phyloP scores from a whole-genome alignment of 192 early-diverging fungal genomes.

The Phycomyces nitens region DNA sequence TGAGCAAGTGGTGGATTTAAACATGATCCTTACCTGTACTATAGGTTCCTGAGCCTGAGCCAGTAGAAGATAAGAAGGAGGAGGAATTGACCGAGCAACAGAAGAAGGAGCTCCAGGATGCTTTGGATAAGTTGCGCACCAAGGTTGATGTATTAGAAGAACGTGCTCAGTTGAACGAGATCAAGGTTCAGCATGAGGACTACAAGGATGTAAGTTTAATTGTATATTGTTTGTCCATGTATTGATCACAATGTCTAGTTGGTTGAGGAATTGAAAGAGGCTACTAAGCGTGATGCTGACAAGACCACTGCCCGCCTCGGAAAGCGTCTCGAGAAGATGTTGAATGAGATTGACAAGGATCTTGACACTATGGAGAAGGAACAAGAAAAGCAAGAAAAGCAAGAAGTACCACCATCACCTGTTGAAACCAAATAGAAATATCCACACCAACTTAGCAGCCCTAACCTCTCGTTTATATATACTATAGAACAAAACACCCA shows the following conservation, averaged over 20 bases:
- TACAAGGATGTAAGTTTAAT: slow-evolving; percentile 52
- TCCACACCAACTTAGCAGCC: too few relatives aligned
- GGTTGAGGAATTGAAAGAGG: slow-evolving; percentile 53
- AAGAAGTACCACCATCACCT: too few relatives aligned
- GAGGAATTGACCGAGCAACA: slow-evolving; percentile 56
- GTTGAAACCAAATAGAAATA: too few relatives aligned
- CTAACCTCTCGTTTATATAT: too few relatives aligned
- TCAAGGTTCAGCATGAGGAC: slow-evolving; percentile 59
- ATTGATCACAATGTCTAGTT: slow-evolving; percentile 29
- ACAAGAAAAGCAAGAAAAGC: slow-evolving; percentile 7
- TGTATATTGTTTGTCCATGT: neutral
- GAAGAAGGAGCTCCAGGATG: slow-evolving; percentile 53
- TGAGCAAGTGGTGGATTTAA: too few relatives aligned
- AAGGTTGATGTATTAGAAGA: slow-evolving; percentile 59
- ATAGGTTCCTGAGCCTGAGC: slow-evolving; percentile 1
- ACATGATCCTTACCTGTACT: too few relatives aligned
- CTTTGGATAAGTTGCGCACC: slow-evolving; percentile 51
- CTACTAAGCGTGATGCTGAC: slow-evolving; percentile 46
- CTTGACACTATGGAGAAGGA: slow-evolving; percentile 41
- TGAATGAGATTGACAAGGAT: slow-evolving; percentile 69
- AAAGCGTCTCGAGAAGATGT: slow-evolving; percentile 76
- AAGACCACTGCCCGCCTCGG: slow-evolving; percentile 59
- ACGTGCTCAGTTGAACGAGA: slow-evolving; percentile 57
- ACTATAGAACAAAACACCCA: too few relatives aligned
- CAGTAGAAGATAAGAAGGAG: slow-evolving; percentile 13